These are phyloP conservation scores for Backusella tarrabulga DNA, from an alignment of 192 early-diverging fungal genomes.

Conservation along the genomic window DNA sequence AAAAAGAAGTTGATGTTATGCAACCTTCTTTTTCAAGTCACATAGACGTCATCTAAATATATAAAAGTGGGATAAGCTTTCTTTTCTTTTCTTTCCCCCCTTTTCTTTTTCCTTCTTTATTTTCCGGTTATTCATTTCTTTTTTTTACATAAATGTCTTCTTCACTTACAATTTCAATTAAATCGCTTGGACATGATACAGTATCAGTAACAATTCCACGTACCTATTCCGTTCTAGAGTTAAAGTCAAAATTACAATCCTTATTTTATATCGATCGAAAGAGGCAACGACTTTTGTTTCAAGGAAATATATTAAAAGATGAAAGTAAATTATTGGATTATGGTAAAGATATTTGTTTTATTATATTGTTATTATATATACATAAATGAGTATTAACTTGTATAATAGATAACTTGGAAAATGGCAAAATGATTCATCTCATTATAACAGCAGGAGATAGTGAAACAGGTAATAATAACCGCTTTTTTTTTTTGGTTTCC, in stretches of 20 bases:
- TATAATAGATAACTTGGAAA: constrained; percentile 16
- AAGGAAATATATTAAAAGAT: constrained; percentile 44
- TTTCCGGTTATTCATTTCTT: not conserved
- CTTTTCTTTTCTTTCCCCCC: not conserved
- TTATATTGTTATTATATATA: not conserved
- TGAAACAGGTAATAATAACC: not conserved
- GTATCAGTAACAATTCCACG: constrained; percentile 39
- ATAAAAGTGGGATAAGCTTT: not conserved
- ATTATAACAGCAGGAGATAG: not conserved
- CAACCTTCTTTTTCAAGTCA: not conserved
- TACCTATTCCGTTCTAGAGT: constrained; percentile 38
- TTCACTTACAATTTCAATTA: constrained; percentile 10
- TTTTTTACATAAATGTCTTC: not conserved
- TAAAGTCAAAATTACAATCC: constrained; percentile 42
- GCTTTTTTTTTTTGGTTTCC: not conserved
- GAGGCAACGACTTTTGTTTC: constrained; percentile 49
- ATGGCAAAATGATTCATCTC: constrained; percentile 19
- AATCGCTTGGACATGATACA: constrained; percentile 28
- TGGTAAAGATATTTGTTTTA: constrained; percentile 21
- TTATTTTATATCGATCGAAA: constrained; percentile 37
- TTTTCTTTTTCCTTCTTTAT: not conserved
- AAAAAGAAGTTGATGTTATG: not conserved
- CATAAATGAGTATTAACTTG: not conserved
- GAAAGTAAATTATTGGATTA: constrained; percentile 44
- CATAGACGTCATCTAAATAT: constrained; percentile 2